These are phyloP conservation scores for Acanthochlamys bracteata DNA, from an alignment of 106 monocot species.

Conservation along the genomic window DNA sequence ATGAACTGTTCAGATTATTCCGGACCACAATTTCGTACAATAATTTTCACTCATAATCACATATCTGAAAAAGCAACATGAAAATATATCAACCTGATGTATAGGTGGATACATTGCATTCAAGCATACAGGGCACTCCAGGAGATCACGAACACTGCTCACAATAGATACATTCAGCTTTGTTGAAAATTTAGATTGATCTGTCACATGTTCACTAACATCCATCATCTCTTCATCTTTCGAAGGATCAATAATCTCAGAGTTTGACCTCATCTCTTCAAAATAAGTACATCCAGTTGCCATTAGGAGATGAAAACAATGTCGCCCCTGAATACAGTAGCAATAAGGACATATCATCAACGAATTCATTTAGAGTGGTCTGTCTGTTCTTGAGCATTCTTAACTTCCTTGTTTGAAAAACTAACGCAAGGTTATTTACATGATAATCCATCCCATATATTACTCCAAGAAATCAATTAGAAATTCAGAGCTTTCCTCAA, in stretches of 20 bases:
- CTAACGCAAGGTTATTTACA: too few relatives aligned
- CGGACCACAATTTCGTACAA: too few relatives aligned
- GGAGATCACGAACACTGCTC: constrained; percentile 75
- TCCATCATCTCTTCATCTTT: constrained; percentile 47
- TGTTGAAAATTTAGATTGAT: constrained; percentile 43
- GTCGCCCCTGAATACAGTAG: constrained; percentile 3
- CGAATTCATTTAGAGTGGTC: too few relatives aligned
- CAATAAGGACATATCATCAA: too few relatives aligned
- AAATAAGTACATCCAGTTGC: constrained; percentile 48
- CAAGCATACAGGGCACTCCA: constrained; percentile 94
- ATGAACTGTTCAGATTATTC: too few relatives aligned
- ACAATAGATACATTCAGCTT: constrained; percentile 59
- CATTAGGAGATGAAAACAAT: constrained; percentile 21
- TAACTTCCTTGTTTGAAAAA: too few relatives aligned
- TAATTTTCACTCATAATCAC: too few relatives aligned
- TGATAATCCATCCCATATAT: too few relatives aligned
- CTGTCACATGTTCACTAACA: constrained; percentile 40
- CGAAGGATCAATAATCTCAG: constrained; percentile 51
- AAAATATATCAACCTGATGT: constrained; percentile 58
- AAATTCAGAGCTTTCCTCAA: too few relatives aligned
- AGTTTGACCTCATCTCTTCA: constrained; percentile 50
- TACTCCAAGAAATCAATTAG: too few relatives aligned
- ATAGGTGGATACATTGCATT: constrained; percentile 99
- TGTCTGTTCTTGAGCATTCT: too few relatives aligned
- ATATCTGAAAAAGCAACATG: too few relatives aligned